Base-by-base conservation (phyloP, 2,329 filamentous ascomycete genomes). In the Coniochaeta ligniaria region DNA sequence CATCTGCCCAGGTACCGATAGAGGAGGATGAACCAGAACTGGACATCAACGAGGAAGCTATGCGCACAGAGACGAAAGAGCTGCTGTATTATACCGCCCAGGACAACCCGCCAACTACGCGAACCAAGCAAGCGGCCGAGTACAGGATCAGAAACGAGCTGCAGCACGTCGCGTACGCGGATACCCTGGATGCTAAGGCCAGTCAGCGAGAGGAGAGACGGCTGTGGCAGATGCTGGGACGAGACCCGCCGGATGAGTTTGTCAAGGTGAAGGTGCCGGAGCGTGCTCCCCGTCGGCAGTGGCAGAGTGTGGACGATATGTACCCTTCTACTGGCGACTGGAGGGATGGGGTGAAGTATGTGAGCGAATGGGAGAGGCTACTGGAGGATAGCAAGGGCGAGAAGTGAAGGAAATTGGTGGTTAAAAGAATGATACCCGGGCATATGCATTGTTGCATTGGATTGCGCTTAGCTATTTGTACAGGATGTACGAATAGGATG, bases 181-280 rank as follows among this genome's bases (percentile, higher is more conserved):
- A 81, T 28, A 66, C 69, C 3, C 62, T 71, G 16, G 81, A 83
- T 62, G 69, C 70, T 17, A 70, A 71, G 43, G 72, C 70, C 1
- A 77, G 74, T 59, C 71, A 72, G 50, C 65, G 70, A 26, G 79
- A 78, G 35, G 81, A 83, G 65, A 62, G 65, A 28, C 68, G 72
- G 54, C 70, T 83, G 71, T 83, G 81, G 81, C 66, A 69, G 11
- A 61, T 81, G 17, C 62, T 83, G 22, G 74, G 74, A 45, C 71
- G 69, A 66, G 67, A 70, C 35, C 75, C 77, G 2, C 75, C 74
- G 0, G 67, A 68, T 61, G 71, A 71, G 28, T 47, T 38, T n/a
- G 67, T 69, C 8, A 75, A 68, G 64, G 62, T 67, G 28, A 68
- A 69, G 6, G 67, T 71, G 22, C 70, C 70, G 1, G 71, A 68